Evolutionary conservation across 106 monocot genomes (phyloP).

Genomic region (Acorus gramineus): DNA sequence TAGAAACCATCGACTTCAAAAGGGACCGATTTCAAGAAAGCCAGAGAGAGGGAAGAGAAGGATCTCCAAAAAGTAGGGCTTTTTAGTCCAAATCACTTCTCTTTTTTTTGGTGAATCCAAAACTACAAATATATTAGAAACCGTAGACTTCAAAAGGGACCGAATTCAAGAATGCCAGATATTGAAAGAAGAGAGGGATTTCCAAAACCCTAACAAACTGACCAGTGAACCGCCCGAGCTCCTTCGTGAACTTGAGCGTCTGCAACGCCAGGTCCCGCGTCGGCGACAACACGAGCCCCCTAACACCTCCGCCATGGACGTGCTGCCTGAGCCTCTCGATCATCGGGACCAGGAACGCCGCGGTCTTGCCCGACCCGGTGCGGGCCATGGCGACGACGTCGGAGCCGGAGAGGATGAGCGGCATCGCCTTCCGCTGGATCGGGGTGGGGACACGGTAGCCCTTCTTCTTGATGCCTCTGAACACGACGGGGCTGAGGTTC

Average conservation of each 20-base stretch:
- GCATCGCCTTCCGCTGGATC: conserved; percentile 92
- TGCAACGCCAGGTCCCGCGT: conserved; percentile 89
- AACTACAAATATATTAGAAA: too few species aligned
- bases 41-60: background rate
- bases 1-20: too few species aligned
- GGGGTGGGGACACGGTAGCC: conserved; percentile 89
- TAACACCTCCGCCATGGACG: conserved; percentile 52
- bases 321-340: conserved; percentile 71
- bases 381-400: conserved; percentile 96
- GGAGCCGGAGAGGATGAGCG: conserved; percentile 66
- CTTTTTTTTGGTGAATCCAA: too few species aligned
- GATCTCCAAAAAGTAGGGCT: too few species aligned
- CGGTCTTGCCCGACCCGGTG: conserved; percentile 94
- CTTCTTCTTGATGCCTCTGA: conserved; percentile 62
- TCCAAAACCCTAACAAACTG: background rate
- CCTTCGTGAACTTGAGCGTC: conserved; percentile 84
- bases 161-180: background rate
- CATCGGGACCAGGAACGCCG: conserved; percentile 85
- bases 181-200: background rate
- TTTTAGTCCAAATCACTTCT: too few species aligned
- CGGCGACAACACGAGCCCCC: conserved; percentile 77
- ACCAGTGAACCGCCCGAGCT: conserved; percentile 88
- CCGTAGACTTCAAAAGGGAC: too few species aligned
- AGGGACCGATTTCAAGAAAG: background rate
- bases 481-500: conserved; percentile 53